Evolutionary conservation across 306 rosid species (phyloP).

Genomic region (Vachellia pachyceras): DNA sequence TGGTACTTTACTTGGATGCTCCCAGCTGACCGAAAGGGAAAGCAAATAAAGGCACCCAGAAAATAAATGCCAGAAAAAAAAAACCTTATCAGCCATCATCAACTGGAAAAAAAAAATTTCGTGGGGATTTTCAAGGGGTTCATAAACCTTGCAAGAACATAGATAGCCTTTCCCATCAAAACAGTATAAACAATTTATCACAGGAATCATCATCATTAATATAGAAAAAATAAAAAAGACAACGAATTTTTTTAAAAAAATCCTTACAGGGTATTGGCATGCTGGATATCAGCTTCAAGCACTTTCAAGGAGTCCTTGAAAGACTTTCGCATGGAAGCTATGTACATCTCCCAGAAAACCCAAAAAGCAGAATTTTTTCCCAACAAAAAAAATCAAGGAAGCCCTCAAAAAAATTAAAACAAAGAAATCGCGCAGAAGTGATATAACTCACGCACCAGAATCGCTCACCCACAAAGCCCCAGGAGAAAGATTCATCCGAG

Average conservation of each 20-base stretch:
- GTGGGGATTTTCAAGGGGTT: neutral
- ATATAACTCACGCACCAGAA: constrained; percentile 13
- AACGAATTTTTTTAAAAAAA: neutral
- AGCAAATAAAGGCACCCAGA: constrained; percentile 34
- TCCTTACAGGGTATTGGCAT: constrained; percentile 89
- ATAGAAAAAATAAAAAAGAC: neutral
- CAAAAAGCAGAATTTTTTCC: neutral
- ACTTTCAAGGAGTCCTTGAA: constrained; percentile 95
- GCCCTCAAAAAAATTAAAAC: neutral
- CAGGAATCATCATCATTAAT: constrained; percentile 5
- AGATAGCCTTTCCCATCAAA: constrained; percentile 4
- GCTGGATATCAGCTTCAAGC: constrained; percentile 99
- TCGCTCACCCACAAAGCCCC: constrained; percentile 5
- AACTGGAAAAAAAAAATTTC: neutral
- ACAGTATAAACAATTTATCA: neutral
- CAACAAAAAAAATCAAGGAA: constrained; percentile 18
- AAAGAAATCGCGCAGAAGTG: neutral
- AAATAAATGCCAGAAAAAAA: neutral
- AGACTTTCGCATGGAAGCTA: constrained; percentile 93
- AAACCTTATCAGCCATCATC: constrained; percentile 13
- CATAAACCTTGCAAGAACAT: constrained; percentile 20
- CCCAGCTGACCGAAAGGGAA: constrained; percentile 35
- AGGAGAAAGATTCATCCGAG: neutral
- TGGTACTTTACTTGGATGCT: neutral
- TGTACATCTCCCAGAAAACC: constrained; percentile 59